Evolutionary conservation across 345 rosid species (phyloP).

Genomic region (Anacardium occidentale): DNA sequence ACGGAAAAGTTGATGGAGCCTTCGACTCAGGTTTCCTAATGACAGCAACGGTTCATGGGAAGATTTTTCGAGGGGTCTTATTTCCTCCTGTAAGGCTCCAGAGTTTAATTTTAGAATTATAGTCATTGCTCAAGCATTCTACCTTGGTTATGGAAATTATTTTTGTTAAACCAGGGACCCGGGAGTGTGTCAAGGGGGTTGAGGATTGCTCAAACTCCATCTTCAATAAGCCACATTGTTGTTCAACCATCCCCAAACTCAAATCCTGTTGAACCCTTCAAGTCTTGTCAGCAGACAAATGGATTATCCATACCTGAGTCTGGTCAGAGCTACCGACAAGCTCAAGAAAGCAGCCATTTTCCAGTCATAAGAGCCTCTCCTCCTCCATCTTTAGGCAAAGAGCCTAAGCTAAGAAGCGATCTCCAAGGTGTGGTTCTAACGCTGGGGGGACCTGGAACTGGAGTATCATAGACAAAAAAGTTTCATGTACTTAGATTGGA

Average conservation of each 20-base stretch:
- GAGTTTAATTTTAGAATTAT: not conserved
- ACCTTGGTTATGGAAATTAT: not conserved
- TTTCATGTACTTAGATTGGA: not conserved
- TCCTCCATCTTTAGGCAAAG: constrained; percentile 31
- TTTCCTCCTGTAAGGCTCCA: constrained; percentile 58
- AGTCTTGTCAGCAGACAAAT: constrained; percentile 24
- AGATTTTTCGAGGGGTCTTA: constrained; percentile 64
- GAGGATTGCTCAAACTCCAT: constrained; percentile 29
- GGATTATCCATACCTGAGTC: constrained; percentile 19
- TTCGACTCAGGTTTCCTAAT: constrained; percentile 69
- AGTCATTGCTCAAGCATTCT: not conserved
- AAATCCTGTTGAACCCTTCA: constrained; percentile 18
- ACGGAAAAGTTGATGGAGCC: constrained; percentile 67
- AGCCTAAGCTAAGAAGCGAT: constrained; percentile 48
- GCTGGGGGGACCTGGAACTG: constrained; percentile 69
- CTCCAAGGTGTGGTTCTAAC: constrained; percentile 69
- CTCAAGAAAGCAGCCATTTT: constrained; percentile 27
- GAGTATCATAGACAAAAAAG: constrained; percentile 18
- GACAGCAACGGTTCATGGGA: constrained; percentile 66
- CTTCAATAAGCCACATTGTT: constrained; percentile 25
- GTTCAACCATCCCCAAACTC: constrained; percentile 27
- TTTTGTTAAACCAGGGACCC: constrained; percentile 31
- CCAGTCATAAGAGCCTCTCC: constrained; percentile 24
- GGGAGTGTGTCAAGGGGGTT: constrained; percentile 27
- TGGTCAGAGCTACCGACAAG: constrained; percentile 23